Base-by-base conservation (phyloP, 1,284 basidiomycete genomes). In the Melampsora larici-populina region DNA sequence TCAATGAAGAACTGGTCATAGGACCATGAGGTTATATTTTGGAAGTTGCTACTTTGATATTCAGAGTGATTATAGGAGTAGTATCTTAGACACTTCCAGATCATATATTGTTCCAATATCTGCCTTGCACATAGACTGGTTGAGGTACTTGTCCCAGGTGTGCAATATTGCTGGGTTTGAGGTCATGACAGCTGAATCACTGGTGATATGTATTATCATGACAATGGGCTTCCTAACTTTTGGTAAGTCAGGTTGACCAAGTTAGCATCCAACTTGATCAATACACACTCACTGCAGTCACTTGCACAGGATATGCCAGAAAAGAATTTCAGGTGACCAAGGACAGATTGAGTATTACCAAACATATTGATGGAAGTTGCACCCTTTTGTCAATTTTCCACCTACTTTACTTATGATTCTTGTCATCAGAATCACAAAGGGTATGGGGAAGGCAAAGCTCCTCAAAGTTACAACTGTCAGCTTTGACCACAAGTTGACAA, bases 261-360 rank as follows among this genome's bases (percentile, higher is more conserved):
- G 21, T 62, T 33, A 7, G 24, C 46, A 1, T 24, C 26, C 36
- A n/a, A 58, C 33, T 55, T 70, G 21, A 70, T 24, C 11, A 46
- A 18, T 21, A n/a, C 36, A 48, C 4, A 43, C 18, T 46, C 26
- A 64, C 40, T 48, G 26, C 36, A 29, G 17, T 26, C 17, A 21
- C 36, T 31, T 36, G 8, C n/a, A 7, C 55, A 75, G 67, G 72
- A 6, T 63, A 69, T 71, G 78, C 67, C 13, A 82, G 43, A 0
- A 85, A 87, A 70, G 92, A 94, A 84, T 97, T 97, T 81, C 92
- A 97, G 84, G 92, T 97, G 65, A 97, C 94, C 0, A 86, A 87
- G 46, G 93, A 96, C 78, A 88, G 94, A 31, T 88, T 97, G 5
- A 93, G 91, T 1, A 89, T 92, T 1, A 87, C 88, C 0, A 93